Evolutionary conservation across 2,329 filamentous ascomycete genomes (phyloP).

Genomic region (Verticillium isaacii): DNA sequence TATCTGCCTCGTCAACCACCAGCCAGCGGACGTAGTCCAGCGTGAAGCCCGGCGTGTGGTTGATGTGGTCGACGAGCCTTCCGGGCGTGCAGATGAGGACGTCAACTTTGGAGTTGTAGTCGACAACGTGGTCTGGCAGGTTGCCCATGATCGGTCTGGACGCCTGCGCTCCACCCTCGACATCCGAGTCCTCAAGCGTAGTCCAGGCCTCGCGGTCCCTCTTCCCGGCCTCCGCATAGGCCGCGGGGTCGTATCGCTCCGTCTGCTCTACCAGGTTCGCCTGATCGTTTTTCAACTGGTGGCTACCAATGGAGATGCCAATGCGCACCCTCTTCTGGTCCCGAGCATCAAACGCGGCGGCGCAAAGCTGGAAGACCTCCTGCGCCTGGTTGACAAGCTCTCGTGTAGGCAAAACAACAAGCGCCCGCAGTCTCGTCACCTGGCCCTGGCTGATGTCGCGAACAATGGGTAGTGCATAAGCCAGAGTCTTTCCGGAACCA

Average conservation of each 20-base stretch:
- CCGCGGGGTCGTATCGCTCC: conserved; percentile 59
- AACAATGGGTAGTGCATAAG: conserved; percentile 84
- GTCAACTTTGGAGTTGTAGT: conserved; percentile 70
- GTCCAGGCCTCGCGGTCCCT: conserved; percentile 31
- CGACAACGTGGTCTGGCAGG: conserved; percentile 59
- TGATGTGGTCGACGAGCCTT: conserved; percentile 84
- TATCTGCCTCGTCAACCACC: conserved; percentile 90
- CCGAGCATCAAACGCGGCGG: conserved; percentile 51
- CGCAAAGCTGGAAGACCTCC: conserved; percentile 71
- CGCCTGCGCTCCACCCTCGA: conserved; percentile 32
- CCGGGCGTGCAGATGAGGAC: conserved; percentile 90
- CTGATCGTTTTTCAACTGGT: conserved; percentile 65
- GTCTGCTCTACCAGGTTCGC: conserved; percentile 39
- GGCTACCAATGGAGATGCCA: conserved; percentile 77
- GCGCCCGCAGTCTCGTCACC: conserved; percentile 65
- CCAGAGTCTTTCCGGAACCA: conserved; percentile 90
- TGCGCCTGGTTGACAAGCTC: conserved; percentile 86
- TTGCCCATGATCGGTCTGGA: conserved; percentile 13
- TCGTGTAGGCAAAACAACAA: conserved; percentile 86
- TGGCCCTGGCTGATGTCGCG: conserved; percentile 63
- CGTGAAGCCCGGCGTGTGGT: conserved; percentile 75
- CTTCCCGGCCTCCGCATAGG: conserved; percentile 42
- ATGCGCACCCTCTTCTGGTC: conserved; percentile 67
- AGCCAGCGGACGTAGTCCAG: conserved; percentile 80
- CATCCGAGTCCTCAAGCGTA: conserved; percentile 40